These are phyloP conservation scores for Pogostemon cablin DNA, from an alignment of 257 asterid genomes.

Conservation along the genomic window DNA sequence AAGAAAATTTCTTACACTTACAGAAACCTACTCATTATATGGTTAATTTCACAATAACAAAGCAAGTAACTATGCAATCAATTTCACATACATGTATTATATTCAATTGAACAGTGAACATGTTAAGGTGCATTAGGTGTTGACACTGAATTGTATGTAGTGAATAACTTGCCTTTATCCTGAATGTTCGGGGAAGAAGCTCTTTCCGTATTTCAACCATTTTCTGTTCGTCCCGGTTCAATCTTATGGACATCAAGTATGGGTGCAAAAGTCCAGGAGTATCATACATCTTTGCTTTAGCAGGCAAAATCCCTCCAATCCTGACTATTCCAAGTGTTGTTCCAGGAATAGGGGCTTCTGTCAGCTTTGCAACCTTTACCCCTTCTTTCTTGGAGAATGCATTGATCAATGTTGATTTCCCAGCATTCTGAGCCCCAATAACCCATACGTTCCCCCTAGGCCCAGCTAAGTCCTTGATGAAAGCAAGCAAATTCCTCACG, in stretches of 20 bases:
- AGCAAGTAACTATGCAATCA: neutral
- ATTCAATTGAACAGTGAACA: constrained; percentile 15
- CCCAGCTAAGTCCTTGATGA: constrained; percentile 78
- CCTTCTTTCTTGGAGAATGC: constrained; percentile 85
- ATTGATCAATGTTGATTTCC: constrained; percentile 88
- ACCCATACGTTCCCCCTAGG: constrained; percentile 99
- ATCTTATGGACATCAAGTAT: constrained; percentile 75
- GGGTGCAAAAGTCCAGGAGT: constrained; percentile 97
- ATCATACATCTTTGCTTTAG: constrained; percentile 96
- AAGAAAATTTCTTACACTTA: neutral
- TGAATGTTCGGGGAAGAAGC: constrained; percentile 81
- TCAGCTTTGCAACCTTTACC: constrained; percentile 71
- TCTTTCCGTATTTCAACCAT: constrained; percentile 93
- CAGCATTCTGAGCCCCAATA: constrained; percentile 95
- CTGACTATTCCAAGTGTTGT: constrained; percentile 93
- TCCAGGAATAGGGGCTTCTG: constrained; percentile 95
- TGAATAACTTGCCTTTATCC: constrained; percentile 72
- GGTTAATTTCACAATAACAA: constrained; percentile 12
- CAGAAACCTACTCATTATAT: constrained; percentile 18
- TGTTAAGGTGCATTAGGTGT: neutral
- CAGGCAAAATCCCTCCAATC: constrained; percentile 87
- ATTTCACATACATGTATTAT: constrained; percentile 13
- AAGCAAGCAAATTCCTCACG: constrained; percentile 73
- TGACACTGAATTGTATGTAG: constrained; percentile 4
- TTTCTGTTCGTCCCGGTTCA: constrained; percentile 89